Conservation (phyloP, 108 stramenopile species). For the Fragilaria crotonensis region DNA sequence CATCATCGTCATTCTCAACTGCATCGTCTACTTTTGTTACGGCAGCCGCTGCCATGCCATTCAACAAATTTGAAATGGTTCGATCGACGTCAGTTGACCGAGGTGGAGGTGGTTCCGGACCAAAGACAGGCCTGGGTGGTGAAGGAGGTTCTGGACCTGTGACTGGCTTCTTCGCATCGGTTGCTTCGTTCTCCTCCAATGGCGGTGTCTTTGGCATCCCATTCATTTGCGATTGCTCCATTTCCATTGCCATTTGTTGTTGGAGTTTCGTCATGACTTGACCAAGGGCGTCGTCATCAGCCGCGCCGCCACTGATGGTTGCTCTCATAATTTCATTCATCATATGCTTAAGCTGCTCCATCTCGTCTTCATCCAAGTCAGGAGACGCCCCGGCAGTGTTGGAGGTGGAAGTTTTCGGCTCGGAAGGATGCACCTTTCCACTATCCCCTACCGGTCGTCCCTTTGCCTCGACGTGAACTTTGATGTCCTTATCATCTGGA, state of each 20-base stretch:
- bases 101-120: background rate
- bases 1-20: constrained; percentile 6
- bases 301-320: constrained; percentile 5
- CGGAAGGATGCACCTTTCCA: background rate
- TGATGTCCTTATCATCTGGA: background rate
- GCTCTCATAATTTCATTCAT: constrained; percentile 5
- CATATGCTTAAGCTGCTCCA: constrained; percentile 5
- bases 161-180: background rate
- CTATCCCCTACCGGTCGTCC: background rate
- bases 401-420: background rate
- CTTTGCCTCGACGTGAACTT: background rate
- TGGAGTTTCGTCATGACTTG: constrained; percentile 2
- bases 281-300: constrained; percentile 4
- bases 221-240: constrained; percentile 3
- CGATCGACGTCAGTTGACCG: background rate
- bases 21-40: background rate
- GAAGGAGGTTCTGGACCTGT: background rate
- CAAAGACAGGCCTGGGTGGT: background rate
- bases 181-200: background rate
- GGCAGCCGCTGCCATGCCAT: constrained; percentile 15
- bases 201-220: background rate
- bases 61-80: constrained; percentile 15
- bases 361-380: background rate
- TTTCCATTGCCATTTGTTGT: constrained; percentile 17
- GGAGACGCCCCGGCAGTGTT: background rate